Evolutionary conservation across 2,329 filamentous ascomycete species (phyloP).

Genomic region (Colletotrichum gloeosporioides): DNA sequence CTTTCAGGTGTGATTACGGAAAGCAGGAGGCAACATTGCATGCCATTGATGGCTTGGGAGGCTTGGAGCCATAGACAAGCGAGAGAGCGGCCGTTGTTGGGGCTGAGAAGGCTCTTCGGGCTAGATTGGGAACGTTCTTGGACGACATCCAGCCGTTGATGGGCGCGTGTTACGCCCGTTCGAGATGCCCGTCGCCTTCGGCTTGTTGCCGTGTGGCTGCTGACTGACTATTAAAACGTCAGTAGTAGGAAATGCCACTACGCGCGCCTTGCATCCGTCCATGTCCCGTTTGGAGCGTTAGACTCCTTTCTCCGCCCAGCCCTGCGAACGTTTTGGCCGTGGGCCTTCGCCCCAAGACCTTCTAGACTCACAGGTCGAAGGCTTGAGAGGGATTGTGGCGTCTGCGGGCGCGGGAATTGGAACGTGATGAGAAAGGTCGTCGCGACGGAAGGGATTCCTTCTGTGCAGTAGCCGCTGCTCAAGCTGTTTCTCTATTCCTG

Average conservation of each 20-base stretch:
- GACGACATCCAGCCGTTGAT: neutral
- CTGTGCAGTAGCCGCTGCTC: neutral
- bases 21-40: neutral
- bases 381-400: neutral
- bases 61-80: neutral
- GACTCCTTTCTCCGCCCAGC: neutral
- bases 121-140: neutral
- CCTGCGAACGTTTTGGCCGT: slow-evolving; percentile 9
- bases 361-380: slow-evolving; percentile 6
- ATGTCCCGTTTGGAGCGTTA: neutral
- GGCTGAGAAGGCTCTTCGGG: neutral
- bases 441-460: neutral
- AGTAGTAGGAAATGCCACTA: neutral
- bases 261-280: neutral
- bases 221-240: slow-evolving; percentile 16
- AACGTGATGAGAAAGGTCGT: neutral
- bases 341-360: neutral
- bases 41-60: neutral
- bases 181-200: neutral
- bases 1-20: neutral
- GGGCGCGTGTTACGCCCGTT: neutral
- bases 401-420: slow-evolving; percentile 2
- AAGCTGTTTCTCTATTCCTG: neutral
- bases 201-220: slow-evolving; percentile 16
- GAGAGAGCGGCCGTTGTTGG: neutral